Evolutionary conservation across 352 stramenopile genomes (phyloP).

Genomic region (Sclerospora graminicola): DNA sequence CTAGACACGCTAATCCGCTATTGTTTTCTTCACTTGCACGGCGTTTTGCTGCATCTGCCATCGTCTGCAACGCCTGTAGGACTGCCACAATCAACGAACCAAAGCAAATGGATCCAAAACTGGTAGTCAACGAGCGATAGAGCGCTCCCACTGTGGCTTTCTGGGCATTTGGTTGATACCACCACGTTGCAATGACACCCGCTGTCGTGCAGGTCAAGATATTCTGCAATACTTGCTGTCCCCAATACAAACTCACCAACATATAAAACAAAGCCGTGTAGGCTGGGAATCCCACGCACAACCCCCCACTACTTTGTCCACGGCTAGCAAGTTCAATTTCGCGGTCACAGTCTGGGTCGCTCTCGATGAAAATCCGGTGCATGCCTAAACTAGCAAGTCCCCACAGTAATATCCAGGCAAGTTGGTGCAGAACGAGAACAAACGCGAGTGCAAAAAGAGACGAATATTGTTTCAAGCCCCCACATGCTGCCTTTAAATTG

Average conservation of each 20-base stretch:
- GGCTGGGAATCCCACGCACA: conserved; percentile 51
- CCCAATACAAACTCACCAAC: conserved; percentile 79
- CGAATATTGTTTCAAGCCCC: conserved; percentile 41
- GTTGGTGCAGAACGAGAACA: conserved; percentile 56
- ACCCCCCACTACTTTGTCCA: conserved; percentile 22
- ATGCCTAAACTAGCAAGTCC: conserved; percentile 52
- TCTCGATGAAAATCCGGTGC: conserved; percentile 60
- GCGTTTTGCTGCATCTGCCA: conserved; percentile 54
- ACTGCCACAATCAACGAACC: conserved; percentile 83
- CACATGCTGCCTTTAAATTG: conserved; percentile 69
- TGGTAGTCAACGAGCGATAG: conserved; percentile 73
- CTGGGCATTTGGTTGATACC: conserved; percentile 60
- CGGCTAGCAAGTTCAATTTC: conserved; percentile 25
- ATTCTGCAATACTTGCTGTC: conserved; percentile 78
- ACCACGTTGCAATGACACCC: conserved; percentile 74
- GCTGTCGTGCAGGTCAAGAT: conserved; percentile 74
- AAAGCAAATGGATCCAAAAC: conserved; percentile 75
- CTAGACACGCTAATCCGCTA: conserved; percentile 59
- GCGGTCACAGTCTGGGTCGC: conserved; percentile 50
- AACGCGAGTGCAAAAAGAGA: conserved; percentile 60
- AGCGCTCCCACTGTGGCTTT: conserved; percentile 53
- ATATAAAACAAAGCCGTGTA: conserved; percentile 68
- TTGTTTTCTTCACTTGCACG: conserved; percentile 72
- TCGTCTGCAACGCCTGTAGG: conserved; percentile 68
- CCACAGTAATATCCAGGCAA: conserved; percentile 68